Evolutionary conservation across 2,329 filamentous ascomycete species (phyloP).

Genomic region (Ceratocystis lukuohia): DNA sequence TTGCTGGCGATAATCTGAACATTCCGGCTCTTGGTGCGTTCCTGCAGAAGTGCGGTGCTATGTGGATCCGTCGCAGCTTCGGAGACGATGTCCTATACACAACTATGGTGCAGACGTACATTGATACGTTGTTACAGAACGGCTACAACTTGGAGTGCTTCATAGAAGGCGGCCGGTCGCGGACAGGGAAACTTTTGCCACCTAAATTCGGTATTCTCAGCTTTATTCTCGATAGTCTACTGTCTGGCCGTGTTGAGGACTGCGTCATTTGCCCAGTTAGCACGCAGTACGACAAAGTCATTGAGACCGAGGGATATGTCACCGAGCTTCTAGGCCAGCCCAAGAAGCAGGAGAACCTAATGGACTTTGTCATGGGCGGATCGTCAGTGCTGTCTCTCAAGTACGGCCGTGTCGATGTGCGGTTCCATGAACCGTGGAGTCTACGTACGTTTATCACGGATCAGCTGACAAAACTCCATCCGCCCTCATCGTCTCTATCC

Average conservation of each 20-base stretch:
- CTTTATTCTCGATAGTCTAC: conserved; percentile 79
- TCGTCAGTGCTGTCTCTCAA: conserved; percentile 81
- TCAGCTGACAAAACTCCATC: conserved; percentile 40
- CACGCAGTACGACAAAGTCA: conserved; percentile 97
- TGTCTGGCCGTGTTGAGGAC: conserved; percentile 79
- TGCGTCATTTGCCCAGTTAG: conserved; percentile 90
- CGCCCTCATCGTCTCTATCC: conserved; percentile 30
- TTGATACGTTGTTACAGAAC: conserved; percentile 78
- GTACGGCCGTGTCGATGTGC: conserved; percentile 81
- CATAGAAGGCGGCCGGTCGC: conserved; percentile 83
- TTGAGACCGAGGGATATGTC: conserved; percentile 94
- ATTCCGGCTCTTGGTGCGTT: conserved; percentile 83
- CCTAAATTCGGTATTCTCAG: conserved; percentile 92
- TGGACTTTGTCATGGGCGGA: conserved; percentile 70
- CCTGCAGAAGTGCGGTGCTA: conserved; percentile 87
- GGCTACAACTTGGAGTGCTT: conserved; percentile 97
- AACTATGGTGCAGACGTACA: conserved; percentile 89
- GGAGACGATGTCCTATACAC: conserved; percentile 83
- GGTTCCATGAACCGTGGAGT: conserved; percentile 95
- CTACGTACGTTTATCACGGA: conserved; percentile 66
- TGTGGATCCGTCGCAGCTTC: conserved; percentile 91
- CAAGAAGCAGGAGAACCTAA: conserved; percentile 88
- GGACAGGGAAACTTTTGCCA: conserved; percentile 83
- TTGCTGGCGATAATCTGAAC: conserved; percentile 92
- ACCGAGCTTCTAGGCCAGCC: conserved; percentile 85